Conservation (phyloP, 768 basidiomycete species). For the Boletus tylopilopsis region DNA sequence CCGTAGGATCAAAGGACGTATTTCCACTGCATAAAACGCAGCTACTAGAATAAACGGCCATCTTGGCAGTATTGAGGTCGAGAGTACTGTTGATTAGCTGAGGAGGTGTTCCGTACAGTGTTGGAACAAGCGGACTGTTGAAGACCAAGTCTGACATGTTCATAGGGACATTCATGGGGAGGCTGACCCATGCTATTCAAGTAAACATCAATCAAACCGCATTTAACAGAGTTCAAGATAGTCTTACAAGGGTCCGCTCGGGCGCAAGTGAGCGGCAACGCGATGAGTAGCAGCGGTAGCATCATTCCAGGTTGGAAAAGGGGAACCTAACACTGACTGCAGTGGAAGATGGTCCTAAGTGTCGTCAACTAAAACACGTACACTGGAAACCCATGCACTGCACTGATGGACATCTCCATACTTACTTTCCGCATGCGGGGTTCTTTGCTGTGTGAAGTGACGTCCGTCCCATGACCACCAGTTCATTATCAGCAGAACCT, state of each 20-base stretch:
- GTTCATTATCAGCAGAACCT: too few relatives aligned
- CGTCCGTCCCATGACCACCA: too few relatives aligned
- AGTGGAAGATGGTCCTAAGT: too few relatives aligned
- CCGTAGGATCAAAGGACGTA: constrained; percentile 9
- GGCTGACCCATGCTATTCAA: constrained; percentile 13
- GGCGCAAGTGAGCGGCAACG: not conserved
- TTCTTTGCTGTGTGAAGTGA: too few relatives aligned
- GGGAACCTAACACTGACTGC: too few relatives aligned
- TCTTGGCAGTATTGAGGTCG: constrained; percentile 16
- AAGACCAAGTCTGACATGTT: constrained; percentile 11
- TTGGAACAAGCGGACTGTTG: constrained; percentile 16
- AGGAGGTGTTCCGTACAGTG: constrained; percentile 14
- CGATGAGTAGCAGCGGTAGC: too few relatives aligned
- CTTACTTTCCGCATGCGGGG: too few relatives aligned
- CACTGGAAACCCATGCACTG: too few relatives aligned
- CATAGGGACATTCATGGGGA: constrained; percentile 11
- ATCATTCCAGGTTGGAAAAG: too few relatives aligned
- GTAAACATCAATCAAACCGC: not conserved
- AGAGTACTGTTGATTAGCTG: constrained; percentile 15
- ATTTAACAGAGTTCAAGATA: not conserved
- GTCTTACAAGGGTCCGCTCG: constrained; percentile 7
- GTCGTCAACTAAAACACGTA: too few relatives aligned
- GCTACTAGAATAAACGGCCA: constrained; percentile 18
- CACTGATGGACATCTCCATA: too few relatives aligned
- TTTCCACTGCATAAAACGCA: constrained; percentile 23